These are phyloP conservation scores for Boletus rubropictus DNA, from an alignment of 768 basidiomycete species.

Conservation along the genomic window DNA sequence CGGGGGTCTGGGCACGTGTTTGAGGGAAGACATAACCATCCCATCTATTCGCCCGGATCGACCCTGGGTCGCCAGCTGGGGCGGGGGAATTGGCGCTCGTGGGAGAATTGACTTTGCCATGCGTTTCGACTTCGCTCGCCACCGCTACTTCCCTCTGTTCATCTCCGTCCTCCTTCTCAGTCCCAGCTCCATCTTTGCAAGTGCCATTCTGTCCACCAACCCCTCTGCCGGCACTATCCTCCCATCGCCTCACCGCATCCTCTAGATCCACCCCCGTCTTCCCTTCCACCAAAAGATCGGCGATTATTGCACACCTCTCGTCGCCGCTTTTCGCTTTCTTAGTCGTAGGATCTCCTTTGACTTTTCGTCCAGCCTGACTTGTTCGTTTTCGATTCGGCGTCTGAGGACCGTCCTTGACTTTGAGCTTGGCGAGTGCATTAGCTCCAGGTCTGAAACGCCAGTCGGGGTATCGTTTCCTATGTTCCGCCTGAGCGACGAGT, in stretches of 20 bases:
- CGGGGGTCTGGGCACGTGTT: slow-evolving; percentile 27
- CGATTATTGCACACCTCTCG: slow-evolving; percentile 61
- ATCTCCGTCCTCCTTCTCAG: slow-evolving; percentile 21
- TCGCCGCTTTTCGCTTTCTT: slow-evolving; percentile 35
- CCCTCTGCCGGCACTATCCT: slow-evolving; percentile 12
- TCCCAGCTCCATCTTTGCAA: slow-evolving; percentile 1
- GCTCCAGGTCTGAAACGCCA: slow-evolving; percentile 77
- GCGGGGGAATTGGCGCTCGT: neutral
- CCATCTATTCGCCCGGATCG: neutral
- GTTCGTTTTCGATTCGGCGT: slow-evolving; percentile 24
- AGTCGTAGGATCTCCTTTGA: slow-evolving; percentile 27
- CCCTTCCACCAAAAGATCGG: slow-evolving; percentile 58
- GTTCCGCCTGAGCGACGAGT: slow-evolving; percentile 63
- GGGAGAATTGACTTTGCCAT: slow-evolving; percentile 5
- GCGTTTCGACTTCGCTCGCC: slow-evolving; percentile 10
- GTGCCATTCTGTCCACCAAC: slow-evolving; percentile 2
- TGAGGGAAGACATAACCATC: slow-evolving; percentile 8
- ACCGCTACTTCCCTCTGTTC: slow-evolving; percentile 17
- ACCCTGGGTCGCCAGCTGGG: neutral
- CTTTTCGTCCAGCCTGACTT: slow-evolving; percentile 25
- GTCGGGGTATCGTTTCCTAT: slow-evolving; percentile 69
- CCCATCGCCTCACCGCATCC: slow-evolving; percentile 52
- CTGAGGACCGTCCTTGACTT: slow-evolving; percentile 39
- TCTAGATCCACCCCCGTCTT: slow-evolving; percentile 60
- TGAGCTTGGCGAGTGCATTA: slow-evolving; percentile 36